Base-by-base conservation (phyloP, 352 stramenopile genomes). In the Phytopythium vexans region DNA sequence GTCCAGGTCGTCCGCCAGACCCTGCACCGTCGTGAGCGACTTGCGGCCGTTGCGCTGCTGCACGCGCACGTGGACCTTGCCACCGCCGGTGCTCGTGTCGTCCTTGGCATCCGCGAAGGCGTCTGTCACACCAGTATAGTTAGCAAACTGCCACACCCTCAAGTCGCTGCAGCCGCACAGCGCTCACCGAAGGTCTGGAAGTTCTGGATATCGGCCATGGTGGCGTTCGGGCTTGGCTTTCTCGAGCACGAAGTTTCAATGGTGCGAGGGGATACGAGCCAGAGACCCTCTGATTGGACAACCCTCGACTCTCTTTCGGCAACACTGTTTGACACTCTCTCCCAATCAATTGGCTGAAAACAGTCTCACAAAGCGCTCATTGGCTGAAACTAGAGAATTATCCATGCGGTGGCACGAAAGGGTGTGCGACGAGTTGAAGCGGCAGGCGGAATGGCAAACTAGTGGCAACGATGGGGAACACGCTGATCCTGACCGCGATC, bases 11-110 rank as follows among this genome's bases (percentile, higher is more conserved):
- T 98, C 92, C 1, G 96, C 96, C 51, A 99, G 82, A 36, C 97
- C 97, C 66, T 98, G 96, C 31, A 99, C 91, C 6, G 97, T 99
- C 49, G 97, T 99, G 72, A 99, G 96, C 97, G 96, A 99, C 86
- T 99, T 99, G 60, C 97, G 89, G 46, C 97, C 97, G 71, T 99
- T 99, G 63, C 97, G 94, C 86, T 99, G 97, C 86, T 99, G 97
- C 58, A 99, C 95, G 70, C 97, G 97, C 61, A 99, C 97, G 79
- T 99, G 97, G 47, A 99, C 86, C 68, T 95, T 95, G 69, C 84
- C 86, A 37, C 82, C 75, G 62, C 83, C 82, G 49, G 92, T 83
- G 66, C 80, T 77, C 39, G 83, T 92, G 57, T 93, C 84, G 47
- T 95, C 86, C 75, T 92, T 92, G 54, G 86, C 86, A 54, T 95